phyloP scores from a whole-genome alignment of 441 rosid genomes.

The Adansonia madagascariensis region DNA sequence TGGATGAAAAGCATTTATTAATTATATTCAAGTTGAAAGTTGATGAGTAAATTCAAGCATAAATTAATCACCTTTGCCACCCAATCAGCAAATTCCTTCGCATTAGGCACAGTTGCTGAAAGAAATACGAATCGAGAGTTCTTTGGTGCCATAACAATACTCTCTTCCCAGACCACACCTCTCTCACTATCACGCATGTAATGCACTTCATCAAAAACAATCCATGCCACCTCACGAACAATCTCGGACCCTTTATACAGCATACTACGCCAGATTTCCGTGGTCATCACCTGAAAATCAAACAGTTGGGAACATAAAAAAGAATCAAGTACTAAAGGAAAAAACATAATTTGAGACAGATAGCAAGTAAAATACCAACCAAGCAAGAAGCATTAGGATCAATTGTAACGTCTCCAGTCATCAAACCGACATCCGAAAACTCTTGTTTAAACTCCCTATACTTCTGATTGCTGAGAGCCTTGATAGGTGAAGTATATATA shows the following conservation, averaged over 20 bases:
- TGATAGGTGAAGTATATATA: slow-evolving; percentile 93
- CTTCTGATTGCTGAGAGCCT: slow-evolving; percentile 96
- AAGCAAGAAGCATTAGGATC: slow-evolving; percentile 96
- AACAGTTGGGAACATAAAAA: slow-evolving; percentile 2
- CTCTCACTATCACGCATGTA: slow-evolving; percentile 99
- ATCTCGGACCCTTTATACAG: slow-evolving; percentile 93
- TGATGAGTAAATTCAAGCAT: slow-evolving; percentile 12
- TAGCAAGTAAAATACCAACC: slow-evolving; percentile 43
- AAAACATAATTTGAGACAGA: not conserved
- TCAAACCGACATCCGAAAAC: slow-evolving; percentile 96
- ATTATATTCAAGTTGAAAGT: slow-evolving; percentile 10
- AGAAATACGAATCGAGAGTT: slow-evolving; percentile 91
- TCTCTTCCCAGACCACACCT: slow-evolving; percentile 99
- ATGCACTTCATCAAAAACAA: slow-evolving; percentile 96
- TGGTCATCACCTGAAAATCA: slow-evolving; percentile 88
- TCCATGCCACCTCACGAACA: slow-evolving; percentile 96
- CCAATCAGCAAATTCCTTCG: slow-evolving; percentile 99
- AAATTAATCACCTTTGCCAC: slow-evolving; percentile 78
- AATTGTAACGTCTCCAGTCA: slow-evolving; percentile 97
- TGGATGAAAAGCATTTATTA: slow-evolving; percentile 12
- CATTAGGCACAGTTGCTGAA: slow-evolving; percentile 98
- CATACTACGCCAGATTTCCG: slow-evolving; percentile 99
- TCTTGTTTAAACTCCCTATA: slow-evolving; percentile 96
- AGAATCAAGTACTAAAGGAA: slow-evolving; percentile 13
- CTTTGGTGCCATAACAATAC: slow-evolving; percentile 99